phyloP scores from a whole-genome alignment of 2,329 filamentous ascomycete species.

The Epichloe sp. region DNA sequence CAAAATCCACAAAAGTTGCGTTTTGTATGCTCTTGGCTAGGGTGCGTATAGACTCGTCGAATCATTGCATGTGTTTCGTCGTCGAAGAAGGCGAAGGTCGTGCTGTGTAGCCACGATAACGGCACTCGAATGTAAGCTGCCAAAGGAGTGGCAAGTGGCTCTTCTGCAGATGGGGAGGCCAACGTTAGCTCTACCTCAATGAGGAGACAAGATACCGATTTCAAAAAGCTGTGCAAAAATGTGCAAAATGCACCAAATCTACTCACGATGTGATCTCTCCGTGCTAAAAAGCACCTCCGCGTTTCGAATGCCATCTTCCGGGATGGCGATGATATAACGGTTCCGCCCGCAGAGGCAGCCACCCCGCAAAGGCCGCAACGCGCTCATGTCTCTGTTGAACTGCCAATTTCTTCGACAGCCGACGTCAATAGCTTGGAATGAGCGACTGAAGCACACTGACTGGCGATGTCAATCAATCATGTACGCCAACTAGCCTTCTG shows the following conservation, averaged over 20 bases:
- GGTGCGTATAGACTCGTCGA: constrained; percentile 52
- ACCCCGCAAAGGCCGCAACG: constrained; percentile 49
- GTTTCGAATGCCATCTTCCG: constrained; percentile 38
- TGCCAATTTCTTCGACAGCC: neutral
- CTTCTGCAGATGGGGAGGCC: constrained; percentile 29
- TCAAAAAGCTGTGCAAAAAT: neutral
- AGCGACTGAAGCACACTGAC: neutral
- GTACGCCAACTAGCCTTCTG: neutral
- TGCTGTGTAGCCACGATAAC: constrained; percentile 65
- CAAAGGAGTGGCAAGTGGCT: constrained; percentile 56
- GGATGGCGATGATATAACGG: constrained; percentile 62
- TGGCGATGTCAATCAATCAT: no score
- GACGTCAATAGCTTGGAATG: neutral
- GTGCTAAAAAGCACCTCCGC: constrained; percentile 66
- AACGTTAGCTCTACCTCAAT: neutral
- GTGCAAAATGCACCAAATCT: neutral
- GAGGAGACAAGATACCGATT: neutral
- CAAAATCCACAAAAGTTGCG: constrained; percentile 87
- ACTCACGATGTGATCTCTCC: constrained; percentile 58
- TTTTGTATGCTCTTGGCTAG: constrained; percentile 43
- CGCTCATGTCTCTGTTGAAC: constrained; percentile 25
- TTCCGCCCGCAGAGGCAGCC: constrained; percentile 80
- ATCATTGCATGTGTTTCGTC: constrained; percentile 62
- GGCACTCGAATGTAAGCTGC: constrained; percentile 76
- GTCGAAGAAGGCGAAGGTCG: constrained; percentile 60